These are phyloP conservation scores for Luffa acutangula DNA, from an alignment of 306 rosid species.

Conservation along the genomic window DNA sequence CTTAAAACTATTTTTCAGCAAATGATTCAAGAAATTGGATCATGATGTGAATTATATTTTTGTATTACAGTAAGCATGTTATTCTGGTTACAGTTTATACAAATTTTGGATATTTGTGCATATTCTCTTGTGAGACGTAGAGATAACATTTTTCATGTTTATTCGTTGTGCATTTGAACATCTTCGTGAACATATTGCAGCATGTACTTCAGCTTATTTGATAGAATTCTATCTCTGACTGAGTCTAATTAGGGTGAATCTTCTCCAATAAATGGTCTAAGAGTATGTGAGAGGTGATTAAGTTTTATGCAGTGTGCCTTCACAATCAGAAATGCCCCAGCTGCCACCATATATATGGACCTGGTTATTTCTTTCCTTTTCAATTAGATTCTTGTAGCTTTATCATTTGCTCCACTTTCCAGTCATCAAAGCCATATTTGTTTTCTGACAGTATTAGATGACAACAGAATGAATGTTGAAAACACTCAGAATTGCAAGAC, in stretches of 20 bases:
- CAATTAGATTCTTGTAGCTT: neutral
- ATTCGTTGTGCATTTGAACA: neutral
- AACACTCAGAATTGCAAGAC: neutral
- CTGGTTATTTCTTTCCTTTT: neutral
- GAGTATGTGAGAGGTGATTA: neutral
- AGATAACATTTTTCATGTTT: neutral
- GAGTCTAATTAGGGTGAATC: neutral
- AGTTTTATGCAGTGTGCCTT: slow-evolving; percentile 2
- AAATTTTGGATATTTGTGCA: neutral
- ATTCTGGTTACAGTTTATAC: neutral
- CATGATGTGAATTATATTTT: neutral
- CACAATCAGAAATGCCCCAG: neutral
- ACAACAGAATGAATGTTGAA: neutral
- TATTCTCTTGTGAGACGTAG: neutral
- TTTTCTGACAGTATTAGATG: neutral
- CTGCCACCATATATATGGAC: neutral
- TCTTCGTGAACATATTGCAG: neutral
- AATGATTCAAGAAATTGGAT: neutral
- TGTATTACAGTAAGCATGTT: neutral
- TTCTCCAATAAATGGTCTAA: neutral
- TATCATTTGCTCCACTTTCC: neutral
- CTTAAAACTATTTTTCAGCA: neutral
- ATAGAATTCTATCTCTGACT: neutral
- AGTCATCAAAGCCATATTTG: neutral
- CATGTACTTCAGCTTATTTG: neutral